Evolutionary conservation across 1,284 basidiomycete genomes (phyloP), one percentile per base, ranked within the genome.

Genomic region (Ganoderma leucocontextum): DNA sequence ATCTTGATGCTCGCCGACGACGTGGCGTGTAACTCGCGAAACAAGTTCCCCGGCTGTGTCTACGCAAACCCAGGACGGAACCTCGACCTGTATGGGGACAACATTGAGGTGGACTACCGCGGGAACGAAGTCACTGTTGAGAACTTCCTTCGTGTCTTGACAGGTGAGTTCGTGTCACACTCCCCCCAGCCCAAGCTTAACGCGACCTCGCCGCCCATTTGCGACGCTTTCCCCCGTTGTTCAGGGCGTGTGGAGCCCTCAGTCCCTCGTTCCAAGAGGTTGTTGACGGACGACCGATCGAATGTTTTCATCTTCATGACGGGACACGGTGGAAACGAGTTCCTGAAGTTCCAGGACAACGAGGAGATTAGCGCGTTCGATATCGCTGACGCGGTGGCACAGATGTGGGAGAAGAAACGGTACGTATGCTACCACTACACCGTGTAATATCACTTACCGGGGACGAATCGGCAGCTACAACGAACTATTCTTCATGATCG

Each of bases 1-100:
- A 98, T 99, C 79, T 90, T 99, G 62, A 99, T 99, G 98, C 87
- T 99, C 53, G 96, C 97, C 4, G 97, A 99, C 80, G 98, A 99
- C 77, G 94, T 90, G 1, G 95, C 97, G 0, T 99, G 97, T 78
- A 98, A 99, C 78, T 77, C 95, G 6, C 89, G 97, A 35, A 99
- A 99, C 81, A 91, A 90, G 64, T 97, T 96, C 76, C 93, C 97
- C 0, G 97, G 93, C 0, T 93, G 92, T 42, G 96, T 99, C 0
- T 99, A 95, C 78, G 91, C 95, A 13, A 94, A 95, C 74, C 84
- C 90, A 0, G 91, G 91, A 5, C 87, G 91, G 25, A 85, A 88
- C 44, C 84, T 98, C 2, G 97, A 99, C 77, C 83, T 99, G 36
- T 99, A 99, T 75, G 97, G 97, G 0, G 95, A 97, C 66, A 95